Evolutionary conservation across 2,329 filamentous ascomycete genomes (phyloP).

Genomic region (Penicillium corylophilum): DNA sequence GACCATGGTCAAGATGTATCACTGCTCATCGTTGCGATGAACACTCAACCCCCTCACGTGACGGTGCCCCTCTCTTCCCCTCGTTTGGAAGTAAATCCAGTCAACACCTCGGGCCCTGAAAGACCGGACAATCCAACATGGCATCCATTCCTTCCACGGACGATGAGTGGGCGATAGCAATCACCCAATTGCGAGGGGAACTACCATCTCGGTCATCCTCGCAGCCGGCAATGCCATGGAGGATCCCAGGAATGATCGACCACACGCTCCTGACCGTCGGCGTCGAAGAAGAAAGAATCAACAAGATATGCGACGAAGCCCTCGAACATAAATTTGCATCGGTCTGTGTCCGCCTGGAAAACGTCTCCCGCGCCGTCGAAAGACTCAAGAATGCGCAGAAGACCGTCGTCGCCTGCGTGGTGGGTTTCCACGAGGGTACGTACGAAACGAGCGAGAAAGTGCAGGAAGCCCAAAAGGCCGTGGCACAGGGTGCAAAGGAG

Average conservation of each 20-base stretch:
- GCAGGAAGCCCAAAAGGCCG: slow-evolving; percentile 51
- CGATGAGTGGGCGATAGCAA: slow-evolving; percentile 34
- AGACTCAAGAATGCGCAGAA: slow-evolving; percentile 46
- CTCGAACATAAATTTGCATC: slow-evolving; percentile 43
- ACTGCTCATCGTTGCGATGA: slow-evolving; percentile 12
- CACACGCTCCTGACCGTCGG: slow-evolving; percentile 46
- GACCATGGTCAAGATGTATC: slow-evolving; percentile 13
- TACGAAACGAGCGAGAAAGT: slow-evolving; percentile 52
- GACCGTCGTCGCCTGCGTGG: slow-evolving; percentile 57
- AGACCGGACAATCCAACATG: slow-evolving; percentile 18
- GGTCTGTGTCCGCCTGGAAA: slow-evolving; percentile 57
- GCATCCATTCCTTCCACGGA: slow-evolving; percentile 29
- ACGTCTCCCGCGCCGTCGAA: slow-evolving; percentile 51
- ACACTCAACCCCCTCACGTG: slow-evolving; percentile 17
- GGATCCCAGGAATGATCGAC: slow-evolving; percentile 41
- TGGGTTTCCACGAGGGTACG: slow-evolving; percentile 62
- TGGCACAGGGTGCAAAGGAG: slow-evolving; percentile 54
- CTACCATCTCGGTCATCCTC: slow-evolving; percentile 27
- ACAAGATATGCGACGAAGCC: slow-evolving; percentile 57
- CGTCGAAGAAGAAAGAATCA: slow-evolving; percentile 49
- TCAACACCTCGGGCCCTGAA: slow-evolving; percentile 1
- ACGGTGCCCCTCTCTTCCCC: slow-evolving; percentile 7
- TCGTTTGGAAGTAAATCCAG: neutral
- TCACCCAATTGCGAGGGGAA: slow-evolving; percentile 25
- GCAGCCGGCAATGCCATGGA: slow-evolving; percentile 25